Conservation (phyloP, 1,284 basidiomycete genomes). For the Cutaneotrichosporon mucoides region DNA sequence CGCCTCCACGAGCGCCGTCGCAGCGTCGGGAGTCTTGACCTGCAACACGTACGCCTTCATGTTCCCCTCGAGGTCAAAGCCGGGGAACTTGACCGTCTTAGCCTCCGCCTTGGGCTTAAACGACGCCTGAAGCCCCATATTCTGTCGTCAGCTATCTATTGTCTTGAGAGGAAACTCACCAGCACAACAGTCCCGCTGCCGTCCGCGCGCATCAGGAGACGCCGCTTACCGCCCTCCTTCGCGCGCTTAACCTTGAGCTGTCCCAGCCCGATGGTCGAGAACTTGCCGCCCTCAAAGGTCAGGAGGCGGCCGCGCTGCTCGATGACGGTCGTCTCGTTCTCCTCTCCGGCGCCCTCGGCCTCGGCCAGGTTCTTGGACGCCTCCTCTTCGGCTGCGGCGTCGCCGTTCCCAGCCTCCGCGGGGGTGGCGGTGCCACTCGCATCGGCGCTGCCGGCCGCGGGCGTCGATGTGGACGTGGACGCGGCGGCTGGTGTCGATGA, state of each 20-base stretch:
- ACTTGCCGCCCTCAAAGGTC: slow-evolving; percentile 54
- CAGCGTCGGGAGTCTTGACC: slow-evolving; percentile 61
- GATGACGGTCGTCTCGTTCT: slow-evolving; percentile 68
- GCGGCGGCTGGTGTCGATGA: not conserved
- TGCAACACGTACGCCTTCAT: slow-evolving; percentile 62
- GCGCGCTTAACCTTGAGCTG: slow-evolving; percentile 40
- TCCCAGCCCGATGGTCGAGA: slow-evolving; percentile 41
- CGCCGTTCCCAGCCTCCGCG: slow-evolving; percentile 10
- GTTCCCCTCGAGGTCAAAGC: slow-evolving; percentile 47
- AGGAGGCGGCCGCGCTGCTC: slow-evolving; percentile 62
- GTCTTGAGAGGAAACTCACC: slow-evolving; percentile 25
- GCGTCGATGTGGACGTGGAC: too few species aligned
- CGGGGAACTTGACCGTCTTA: slow-evolving; percentile 32
- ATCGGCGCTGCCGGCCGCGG: too few species aligned
- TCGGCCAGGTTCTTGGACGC: slow-evolving; percentile 36
- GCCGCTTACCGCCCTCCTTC: slow-evolving; percentile 33
- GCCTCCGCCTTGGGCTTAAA: slow-evolving; percentile 30
- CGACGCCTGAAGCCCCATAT: slow-evolving; percentile 31
- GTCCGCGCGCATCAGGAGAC: slow-evolving; percentile 44
- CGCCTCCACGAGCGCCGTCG: slow-evolving; percentile 58
- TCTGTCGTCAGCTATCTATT: slow-evolving; percentile 23
- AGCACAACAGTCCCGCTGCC: slow-evolving; percentile 39
- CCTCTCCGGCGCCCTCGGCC: slow-evolving; percentile 55
- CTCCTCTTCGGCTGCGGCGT: slow-evolving; percentile 18
- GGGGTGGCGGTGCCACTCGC: not conserved